Evolutionary conservation across 192 early-diverging fungal genomes (phyloP).

Genomic region (Coemansia sp.): DNA sequence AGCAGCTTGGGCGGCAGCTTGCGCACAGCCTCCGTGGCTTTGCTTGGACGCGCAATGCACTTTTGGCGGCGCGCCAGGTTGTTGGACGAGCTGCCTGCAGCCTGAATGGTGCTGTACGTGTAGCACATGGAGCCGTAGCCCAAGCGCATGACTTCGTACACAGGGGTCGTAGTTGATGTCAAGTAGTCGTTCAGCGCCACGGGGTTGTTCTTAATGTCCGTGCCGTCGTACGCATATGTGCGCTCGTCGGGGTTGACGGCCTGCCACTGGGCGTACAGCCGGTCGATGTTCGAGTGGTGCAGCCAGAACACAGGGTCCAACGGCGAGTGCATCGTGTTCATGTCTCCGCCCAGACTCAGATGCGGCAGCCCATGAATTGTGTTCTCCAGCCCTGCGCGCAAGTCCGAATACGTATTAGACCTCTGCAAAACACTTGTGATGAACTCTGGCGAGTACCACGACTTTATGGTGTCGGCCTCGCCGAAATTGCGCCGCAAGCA

Average conservation of each 20-base stretch:
- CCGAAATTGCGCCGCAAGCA: conserved; percentile 46
- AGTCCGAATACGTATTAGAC: conserved; percentile 26
- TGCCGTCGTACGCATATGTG: conserved; percentile 43
- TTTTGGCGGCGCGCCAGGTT: conserved; percentile 22
- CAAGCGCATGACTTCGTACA: conserved; percentile 44
- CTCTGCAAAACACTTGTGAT: conserved; percentile 36
- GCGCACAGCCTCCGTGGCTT: conserved; percentile 26
- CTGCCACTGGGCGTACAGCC: conserved; percentile 59
- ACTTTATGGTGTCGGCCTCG: conserved; percentile 16
- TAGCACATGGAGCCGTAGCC: conserved; percentile 52
- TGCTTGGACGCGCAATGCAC: conserved; percentile 25
- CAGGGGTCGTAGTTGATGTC: conserved; percentile 14
- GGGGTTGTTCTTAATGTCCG: conserved; percentile 1
- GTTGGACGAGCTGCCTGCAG: conserved; percentile 11
- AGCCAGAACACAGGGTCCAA: conserved; percentile 63
- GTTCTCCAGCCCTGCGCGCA: conserved; percentile 45
- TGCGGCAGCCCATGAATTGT: conserved; percentile 51
- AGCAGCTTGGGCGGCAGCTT: conserved; percentile 32
- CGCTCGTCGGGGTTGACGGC: conserved; percentile 33
- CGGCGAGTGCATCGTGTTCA: conserved; percentile 55
- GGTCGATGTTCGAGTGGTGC: conserved; percentile 63
- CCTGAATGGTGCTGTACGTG: conserved; percentile 47
- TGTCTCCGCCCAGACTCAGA: conserved; percentile 49
- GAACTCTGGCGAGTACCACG: conserved; percentile 48
- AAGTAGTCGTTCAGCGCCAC: conserved; percentile 23